Conservation (phyloP, 345 rosid species). For the Dimocarpus longan region DNA sequence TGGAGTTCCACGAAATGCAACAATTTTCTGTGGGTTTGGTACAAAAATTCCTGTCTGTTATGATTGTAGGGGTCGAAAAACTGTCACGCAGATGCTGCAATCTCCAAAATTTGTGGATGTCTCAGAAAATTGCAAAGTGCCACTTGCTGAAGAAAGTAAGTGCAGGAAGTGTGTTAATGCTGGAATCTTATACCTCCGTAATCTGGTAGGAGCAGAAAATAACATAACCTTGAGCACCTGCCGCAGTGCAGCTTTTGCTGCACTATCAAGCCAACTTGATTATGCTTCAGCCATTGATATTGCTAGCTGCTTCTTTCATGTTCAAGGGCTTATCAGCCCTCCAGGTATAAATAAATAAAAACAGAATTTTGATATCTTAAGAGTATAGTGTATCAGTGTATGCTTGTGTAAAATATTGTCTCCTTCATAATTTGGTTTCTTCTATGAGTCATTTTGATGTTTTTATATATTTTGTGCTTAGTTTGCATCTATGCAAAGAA, state of each 20-base stretch:
- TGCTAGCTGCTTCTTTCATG: constrained; percentile 86
- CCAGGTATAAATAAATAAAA: constrained; percentile 42
- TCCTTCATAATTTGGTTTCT: background rate
- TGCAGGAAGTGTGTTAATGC: constrained; percentile 85
- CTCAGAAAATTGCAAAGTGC: constrained; percentile 58
- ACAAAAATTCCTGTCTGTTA: constrained; percentile 78
- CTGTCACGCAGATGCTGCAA: constrained; percentile 75
- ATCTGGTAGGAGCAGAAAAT: constrained; percentile 53
- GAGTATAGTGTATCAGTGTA: background rate
- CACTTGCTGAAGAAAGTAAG: constrained; percentile 48
- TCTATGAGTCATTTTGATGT: background rate
- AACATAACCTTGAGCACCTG: constrained; percentile 80
- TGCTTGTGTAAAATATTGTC: constrained; percentile 1
- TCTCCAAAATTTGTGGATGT: constrained; percentile 69
- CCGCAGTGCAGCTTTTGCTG: constrained; percentile 84
- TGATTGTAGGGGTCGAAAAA: constrained; percentile 70
- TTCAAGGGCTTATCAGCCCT: constrained; percentile 58
- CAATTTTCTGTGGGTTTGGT: constrained; percentile 79
- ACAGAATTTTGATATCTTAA: background rate
- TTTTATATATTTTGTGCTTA: background rate
- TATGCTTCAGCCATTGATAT: constrained; percentile 55
- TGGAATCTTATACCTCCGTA: constrained; percentile 70
- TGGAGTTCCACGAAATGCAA: constrained; percentile 83
- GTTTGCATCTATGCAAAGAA: background rate
- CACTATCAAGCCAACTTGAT: constrained; percentile 76